phyloP scores from a whole-genome alignment of 192 early-diverging fungal genomes.

The Umbelopsis ramanniana region DNA sequence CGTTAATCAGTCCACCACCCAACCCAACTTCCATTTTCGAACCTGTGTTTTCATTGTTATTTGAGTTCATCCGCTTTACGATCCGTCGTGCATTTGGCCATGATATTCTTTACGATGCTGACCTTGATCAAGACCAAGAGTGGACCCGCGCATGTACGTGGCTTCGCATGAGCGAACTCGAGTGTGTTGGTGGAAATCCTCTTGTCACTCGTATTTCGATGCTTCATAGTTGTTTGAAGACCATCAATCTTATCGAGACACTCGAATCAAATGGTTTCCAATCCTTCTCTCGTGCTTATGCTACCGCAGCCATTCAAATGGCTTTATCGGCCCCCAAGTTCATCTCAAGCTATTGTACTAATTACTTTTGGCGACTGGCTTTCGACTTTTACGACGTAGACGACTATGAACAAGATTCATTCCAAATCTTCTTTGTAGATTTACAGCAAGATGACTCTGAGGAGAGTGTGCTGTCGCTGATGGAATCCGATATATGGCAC shows the following conservation, averaged over 20 bases:
- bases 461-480: conserved; percentile 33
- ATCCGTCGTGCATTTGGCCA: conserved; percentile 30
- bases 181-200: conserved; percentile 40
- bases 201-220: conserved; percentile 25
- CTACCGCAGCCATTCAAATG: conserved; percentile 42
- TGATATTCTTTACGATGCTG: conserved; percentile 29
- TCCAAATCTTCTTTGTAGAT: conserved; percentile 32
- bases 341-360: conserved; percentile 18
- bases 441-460: conserved; percentile 34
- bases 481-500: conserved; percentile 34
- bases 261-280: conserved; percentile 31
- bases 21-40: background rate
- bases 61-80: conserved; percentile 26
- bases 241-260: conserved; percentile 37
- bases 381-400: conserved; percentile 35
- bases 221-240: conserved; percentile 35
- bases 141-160: conserved; percentile 35
- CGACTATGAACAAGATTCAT: conserved; percentile 25
- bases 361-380: conserved; percentile 39
- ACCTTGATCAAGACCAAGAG: conserved; percentile 22
- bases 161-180: conserved; percentile 42
- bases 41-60: background rate
- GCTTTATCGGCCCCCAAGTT: conserved; percentile 24
- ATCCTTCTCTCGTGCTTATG: conserved; percentile 36
- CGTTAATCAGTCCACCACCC: background rate